Evolutionary conservation across 345 rosid species (phyloP).

Genomic region (Salix arbutifolia): DNA sequence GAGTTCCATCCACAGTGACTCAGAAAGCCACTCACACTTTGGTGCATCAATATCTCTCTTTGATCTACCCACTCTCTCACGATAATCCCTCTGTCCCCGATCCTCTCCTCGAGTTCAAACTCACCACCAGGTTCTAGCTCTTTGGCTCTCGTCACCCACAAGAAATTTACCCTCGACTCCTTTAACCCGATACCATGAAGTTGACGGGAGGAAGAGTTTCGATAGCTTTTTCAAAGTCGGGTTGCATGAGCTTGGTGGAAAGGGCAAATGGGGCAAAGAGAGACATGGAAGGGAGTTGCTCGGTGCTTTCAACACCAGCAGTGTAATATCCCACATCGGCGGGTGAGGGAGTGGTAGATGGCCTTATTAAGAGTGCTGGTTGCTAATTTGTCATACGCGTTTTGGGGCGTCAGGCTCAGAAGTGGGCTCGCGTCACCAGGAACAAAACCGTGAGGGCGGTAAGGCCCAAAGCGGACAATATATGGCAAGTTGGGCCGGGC

Average conservation of each 20-base stretch:
- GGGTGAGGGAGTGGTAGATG: too few relatives aligned
- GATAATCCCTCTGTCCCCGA: constrained; percentile 47
- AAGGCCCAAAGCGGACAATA: too few relatives aligned
- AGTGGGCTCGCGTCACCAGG: too few relatives aligned
- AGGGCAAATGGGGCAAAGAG: constrained; percentile 41
- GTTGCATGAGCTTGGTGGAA: constrained; percentile 59
- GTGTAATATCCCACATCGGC: too few relatives aligned
- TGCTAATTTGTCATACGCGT: too few relatives aligned
- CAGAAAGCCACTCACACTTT: constrained; percentile 53
- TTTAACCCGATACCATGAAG: constrained; percentile 69
- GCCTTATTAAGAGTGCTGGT: too few relatives aligned
- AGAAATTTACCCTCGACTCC: constrained; percentile 48
- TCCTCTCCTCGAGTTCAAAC: constrained; percentile 36
- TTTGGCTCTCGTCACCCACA: constrained; percentile 57
- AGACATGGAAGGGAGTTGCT: constrained; percentile 61
- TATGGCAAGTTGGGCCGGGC: too few relatives aligned
- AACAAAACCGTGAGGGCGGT: too few relatives aligned
- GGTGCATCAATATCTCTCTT: constrained; percentile 50
- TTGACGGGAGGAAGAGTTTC: constrained; percentile 36
- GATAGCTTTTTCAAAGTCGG: constrained; percentile 42
- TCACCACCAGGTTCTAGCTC: constrained; percentile 38
- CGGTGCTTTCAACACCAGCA: constrained; percentile 62
- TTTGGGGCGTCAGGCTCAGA: too few relatives aligned
- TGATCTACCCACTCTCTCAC: constrained; percentile 75
- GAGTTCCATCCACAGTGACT: constrained; percentile 97